Evolutionary conservation across 495 filamentous ascomycete genomes (phyloP).

Genomic region (Patellaria atrata): DNA sequence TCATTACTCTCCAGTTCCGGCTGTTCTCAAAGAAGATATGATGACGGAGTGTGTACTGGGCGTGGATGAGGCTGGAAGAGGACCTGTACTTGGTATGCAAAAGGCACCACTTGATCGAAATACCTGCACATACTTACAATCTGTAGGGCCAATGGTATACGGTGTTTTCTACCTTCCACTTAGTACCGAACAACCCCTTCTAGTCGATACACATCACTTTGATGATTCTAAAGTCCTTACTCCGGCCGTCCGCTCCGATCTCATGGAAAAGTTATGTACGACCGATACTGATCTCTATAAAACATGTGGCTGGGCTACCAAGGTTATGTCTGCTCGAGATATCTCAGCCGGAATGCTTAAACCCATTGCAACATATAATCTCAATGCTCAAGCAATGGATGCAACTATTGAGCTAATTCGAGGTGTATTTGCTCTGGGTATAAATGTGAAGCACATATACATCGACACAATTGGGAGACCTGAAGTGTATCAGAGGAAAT

Average conservation of each 20-base stretch:
- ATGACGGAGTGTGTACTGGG: slow-evolving; percentile 55
- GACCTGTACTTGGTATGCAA: slow-evolving; percentile 59
- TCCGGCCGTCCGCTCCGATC: slow-evolving; percentile 49
- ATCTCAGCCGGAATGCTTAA: slow-evolving; percentile 70
- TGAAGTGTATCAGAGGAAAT: slow-evolving; percentile 62
- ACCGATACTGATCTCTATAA: slow-evolving; percentile 44
- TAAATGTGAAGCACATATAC: slow-evolving; percentile 78
- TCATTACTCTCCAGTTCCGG: slow-evolving; percentile 58
- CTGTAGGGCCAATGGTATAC: slow-evolving; percentile 81
- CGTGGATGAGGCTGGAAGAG: slow-evolving; percentile 90
- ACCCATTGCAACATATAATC: slow-evolving; percentile 58
- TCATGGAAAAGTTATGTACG: slow-evolving; percentile 66
- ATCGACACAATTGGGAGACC: slow-evolving; percentile 90
- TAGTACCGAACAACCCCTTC: slow-evolving; percentile 49
- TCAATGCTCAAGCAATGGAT: slow-evolving; percentile 97
- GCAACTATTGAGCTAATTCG: slow-evolving; percentile 77
- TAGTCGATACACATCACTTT: slow-evolving; percentile 66
- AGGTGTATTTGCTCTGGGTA: slow-evolving; percentile 54
- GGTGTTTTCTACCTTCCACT: slow-evolving; percentile 73
- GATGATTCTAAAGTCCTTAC: slow-evolving; percentile 86
- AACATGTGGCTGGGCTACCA: slow-evolving; percentile 69
- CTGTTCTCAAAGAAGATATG: slow-evolving; percentile 33
- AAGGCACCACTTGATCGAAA: not conserved
- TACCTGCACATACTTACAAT: not conserved
- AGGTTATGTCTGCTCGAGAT: slow-evolving; percentile 69